phyloP scores from a whole-genome alignment of 495 filamentous ascomycete species.

The Neurospora sp. region DNA sequence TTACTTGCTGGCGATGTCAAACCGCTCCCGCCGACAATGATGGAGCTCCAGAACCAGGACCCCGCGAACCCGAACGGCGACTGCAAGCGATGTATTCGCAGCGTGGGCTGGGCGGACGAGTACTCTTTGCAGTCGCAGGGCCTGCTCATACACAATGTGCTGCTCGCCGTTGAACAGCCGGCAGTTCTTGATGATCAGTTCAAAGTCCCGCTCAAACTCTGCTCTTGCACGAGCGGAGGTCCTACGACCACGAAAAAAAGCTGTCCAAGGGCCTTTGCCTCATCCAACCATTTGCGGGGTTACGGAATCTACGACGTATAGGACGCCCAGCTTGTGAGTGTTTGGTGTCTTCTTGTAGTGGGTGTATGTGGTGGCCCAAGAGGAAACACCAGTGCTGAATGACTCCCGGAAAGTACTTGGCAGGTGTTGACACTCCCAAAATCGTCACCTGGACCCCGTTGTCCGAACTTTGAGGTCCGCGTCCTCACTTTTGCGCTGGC shows the following conservation, averaged over 20 bases:
- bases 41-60: too few relatives aligned
- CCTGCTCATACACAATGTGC: conserved; percentile 62
- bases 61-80: too few relatives aligned
- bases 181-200: conserved; percentile 80
- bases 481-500: not conserved
- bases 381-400: not conserved
- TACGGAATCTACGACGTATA: conserved; percentile 99
- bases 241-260: too few relatives aligned
- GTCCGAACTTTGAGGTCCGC: not conserved
- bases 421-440: not conserved
- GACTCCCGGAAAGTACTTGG: not conserved
- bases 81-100: too few relatives aligned
- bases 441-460: not conserved
- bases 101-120: too few relatives aligned
- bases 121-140: conserved; percentile 52
- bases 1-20: too few relatives aligned
- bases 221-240: too few relatives aligned
- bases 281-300: conserved; percentile 96
- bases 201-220: conserved; percentile 77
- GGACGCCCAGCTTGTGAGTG: conserved; percentile 94
- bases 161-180: conserved; percentile 77
- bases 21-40: too few relatives aligned
- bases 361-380: conserved; percentile 42
- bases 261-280: conserved; percentile 78
- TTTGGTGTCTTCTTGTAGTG: conserved; percentile 92